Evolutionary conservation across 202 grass and related monocot genomes (phyloP).

Genomic region (Eragrostis tef): DNA sequence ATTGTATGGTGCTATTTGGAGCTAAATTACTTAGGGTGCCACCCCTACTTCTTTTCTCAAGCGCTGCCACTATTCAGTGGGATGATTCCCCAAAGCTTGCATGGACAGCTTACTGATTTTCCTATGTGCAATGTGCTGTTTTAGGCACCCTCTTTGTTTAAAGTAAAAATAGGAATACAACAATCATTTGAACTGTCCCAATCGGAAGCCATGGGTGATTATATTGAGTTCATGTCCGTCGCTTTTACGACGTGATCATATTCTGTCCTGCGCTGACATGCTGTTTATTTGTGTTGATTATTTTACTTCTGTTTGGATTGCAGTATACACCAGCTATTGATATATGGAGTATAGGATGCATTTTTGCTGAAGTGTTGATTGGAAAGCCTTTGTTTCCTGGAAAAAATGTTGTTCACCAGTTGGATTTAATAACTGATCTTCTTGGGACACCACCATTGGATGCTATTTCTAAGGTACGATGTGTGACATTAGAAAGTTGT

Average conservation of each 20-base stretch:
- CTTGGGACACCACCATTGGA: conserved; percentile 65
- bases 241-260: conserved; percentile 15
- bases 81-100: not conserved
- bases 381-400: conserved; percentile 71
- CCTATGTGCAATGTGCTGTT: not conserved
- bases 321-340: conserved; percentile 77
- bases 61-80: not conserved
- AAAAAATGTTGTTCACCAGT: conserved; percentile 79
- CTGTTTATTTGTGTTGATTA: conserved; percentile 39
- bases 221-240: not conserved
- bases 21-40: not conserved
- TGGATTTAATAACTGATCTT: conserved; percentile 77
- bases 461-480: conserved; percentile 62
- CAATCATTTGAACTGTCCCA: conserved; percentile 11
- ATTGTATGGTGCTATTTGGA: no score
- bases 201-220: conserved; percentile 7
- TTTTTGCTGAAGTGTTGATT: conserved; percentile 65
- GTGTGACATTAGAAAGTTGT: conserved; percentile 16
- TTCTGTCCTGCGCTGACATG: conserved; percentile 39
- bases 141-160: not conserved
- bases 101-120: not conserved
- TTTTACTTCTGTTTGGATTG: conserved; percentile 30
- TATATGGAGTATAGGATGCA: conserved; percentile 76
- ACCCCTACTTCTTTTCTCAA: not conserved
- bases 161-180: not conserved